Evolutionary conservation across 106 monocot species (phyloP), one percentile per base, ranked within the genome.

Genomic region (Apostasia shenzhenica): DNA sequence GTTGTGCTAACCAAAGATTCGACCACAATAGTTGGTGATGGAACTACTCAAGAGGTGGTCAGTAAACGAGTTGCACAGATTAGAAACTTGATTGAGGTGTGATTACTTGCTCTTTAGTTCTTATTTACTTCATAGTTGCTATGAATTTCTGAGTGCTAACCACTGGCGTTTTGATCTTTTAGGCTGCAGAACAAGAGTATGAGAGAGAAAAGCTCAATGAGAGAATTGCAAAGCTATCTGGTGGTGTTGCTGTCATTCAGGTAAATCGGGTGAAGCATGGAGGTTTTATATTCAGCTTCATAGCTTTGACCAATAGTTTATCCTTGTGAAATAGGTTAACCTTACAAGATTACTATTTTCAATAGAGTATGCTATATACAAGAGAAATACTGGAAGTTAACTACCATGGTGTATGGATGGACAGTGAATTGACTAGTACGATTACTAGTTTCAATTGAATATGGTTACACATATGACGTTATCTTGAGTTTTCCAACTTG

Each of bases 201-300:
- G 86, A 86, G 40, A 90, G 83, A 73, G 86, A 90, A 56, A 90
- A 86, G 41, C 80, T 90, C 37, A 90, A 76, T 66, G 89, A 90
- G 78, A 86, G 89, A 60, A 90, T 90, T 58, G 89, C 89, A 1
- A 90, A 86, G 48, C 85, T 90, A 14, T 82, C 85, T 78, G 89
- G 89, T 73, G 89, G 85, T 80, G 86, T 86, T 76, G 89, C 89
- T 69, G 86, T 90, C 58, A 86, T 90, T 73, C 89, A 90, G 89
- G 89, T 90, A 72, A 9, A 11, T 53, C 0, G 2, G 14, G 6
- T 5, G 50, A 5, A 26, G 26, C 26, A 26, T 26, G 26, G 26
- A 26, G 26, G 26, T 26, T 26, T 26, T 26, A 26, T 26, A 26
- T 26, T 26, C 26, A 26, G 26, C 26, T 26, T 26, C 26, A 26